Base-by-base conservation (phyloP, 2,329 filamentous ascomycete species). In the Westerdykella aurantiaca region DNA sequence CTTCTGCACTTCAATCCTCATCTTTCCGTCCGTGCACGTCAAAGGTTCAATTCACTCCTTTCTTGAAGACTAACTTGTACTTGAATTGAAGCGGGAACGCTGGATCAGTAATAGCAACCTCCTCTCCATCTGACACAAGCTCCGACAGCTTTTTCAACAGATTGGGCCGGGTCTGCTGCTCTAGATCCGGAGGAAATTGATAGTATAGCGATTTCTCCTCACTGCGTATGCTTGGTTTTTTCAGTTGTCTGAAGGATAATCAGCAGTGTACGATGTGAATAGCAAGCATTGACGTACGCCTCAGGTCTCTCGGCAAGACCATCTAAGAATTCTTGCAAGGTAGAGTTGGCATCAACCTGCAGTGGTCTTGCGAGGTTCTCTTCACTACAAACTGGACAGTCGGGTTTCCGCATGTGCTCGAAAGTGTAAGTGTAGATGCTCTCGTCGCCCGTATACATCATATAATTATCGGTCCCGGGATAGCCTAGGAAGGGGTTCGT, bases 371-470 rank as follows among this genome's bases (percentile, higher is more conserved):
- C 82, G 45, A 88, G 71, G 42, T 88, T 86, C 6, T 57, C 61
- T 7, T 55, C 51, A 14, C 91, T 90, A 61, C 93, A 98, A 6
- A 97, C 93, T 2, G 93, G 89, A 53, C 93, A 98, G 68, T 97
- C 93, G 13, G 85, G 79, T 68, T 96, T 97, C 73, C 86, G 88
- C 70, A 96, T 85, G 60, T 95, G 89, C 60, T 89, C 84, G 66
- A 97, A 98, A 0, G 93, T 98, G 69, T 95, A 96, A 0, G 93
- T 98, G 72, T 98, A 98, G 53, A 98, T 85, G 53, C 86, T 80
- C 60, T 95, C 91, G 60, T 97, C 90, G 38, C 94, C 93, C 11
- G 88, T 95, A 68, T 98, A 98, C 87, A 96, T 95, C 90, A 97
- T 97, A 72, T 98, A 98, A 66, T 95, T 76, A 50, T 73, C 69